These are phyloP conservation scores for Penicillium occitanis DNA, from an alignment of 2,329 filamentous ascomycete species.

Conservation along the genomic window DNA sequence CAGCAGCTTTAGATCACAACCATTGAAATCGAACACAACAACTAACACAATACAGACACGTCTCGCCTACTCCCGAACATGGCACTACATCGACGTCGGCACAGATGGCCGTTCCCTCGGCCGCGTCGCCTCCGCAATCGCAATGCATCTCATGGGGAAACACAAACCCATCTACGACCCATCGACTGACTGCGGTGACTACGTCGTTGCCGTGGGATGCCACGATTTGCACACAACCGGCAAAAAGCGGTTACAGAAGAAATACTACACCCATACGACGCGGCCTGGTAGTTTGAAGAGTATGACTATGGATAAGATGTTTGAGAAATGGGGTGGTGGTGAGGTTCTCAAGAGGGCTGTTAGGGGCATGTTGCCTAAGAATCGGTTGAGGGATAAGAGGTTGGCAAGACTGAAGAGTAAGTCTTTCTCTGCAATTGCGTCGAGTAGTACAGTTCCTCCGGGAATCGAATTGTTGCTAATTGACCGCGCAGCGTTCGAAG, in stretches of 20 bases:
- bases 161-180: conserved; percentile 98
- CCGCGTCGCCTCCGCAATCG: conserved; percentile 84
- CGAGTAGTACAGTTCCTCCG: too few relatives aligned
- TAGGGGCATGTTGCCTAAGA: conserved; percentile 97
- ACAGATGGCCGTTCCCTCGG: conserved; percentile 76
- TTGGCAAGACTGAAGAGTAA: conserved; percentile 78
- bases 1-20: neutral
- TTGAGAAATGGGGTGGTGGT: conserved; percentile 88
- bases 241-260: conserved; percentile 89
- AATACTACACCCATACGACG: conserved; percentile 93
- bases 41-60: conserved; percentile 64
- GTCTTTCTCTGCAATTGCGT: conserved; percentile 24
- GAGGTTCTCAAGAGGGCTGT: conserved; percentile 92
- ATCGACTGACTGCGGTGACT: conserved; percentile 97
- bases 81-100: conserved; percentile 83
- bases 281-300: conserved; percentile 80
- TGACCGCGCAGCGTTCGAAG: conserved; percentile 71
- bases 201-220: conserved; percentile 92
- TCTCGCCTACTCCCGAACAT: conserved; percentile 92
- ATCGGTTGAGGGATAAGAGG: conserved; percentile 82
- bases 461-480: neutral
- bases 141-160: conserved; percentile 91
- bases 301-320: conserved; percentile 93
- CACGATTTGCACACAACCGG: conserved; percentile 83
- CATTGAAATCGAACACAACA: neutral